phyloP scores from a whole-genome alignment of 2,329 filamentous ascomycete genomes.

The Aspergillus uvarum region DNA sequence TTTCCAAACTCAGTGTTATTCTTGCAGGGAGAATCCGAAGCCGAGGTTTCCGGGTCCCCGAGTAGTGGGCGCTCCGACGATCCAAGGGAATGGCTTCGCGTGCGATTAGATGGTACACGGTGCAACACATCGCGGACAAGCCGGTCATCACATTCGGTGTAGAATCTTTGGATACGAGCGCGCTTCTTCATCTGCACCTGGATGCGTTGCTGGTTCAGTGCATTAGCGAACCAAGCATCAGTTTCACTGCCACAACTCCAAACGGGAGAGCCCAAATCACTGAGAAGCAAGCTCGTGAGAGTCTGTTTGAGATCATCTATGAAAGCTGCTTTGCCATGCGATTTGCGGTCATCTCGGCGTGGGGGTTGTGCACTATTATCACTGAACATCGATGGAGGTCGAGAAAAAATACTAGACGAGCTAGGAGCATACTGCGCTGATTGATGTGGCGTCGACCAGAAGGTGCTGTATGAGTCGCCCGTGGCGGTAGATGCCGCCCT shows the following conservation, averaged over 20 bases:
- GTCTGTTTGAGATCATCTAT: conserved; percentile 74
- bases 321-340: conserved; percentile 75
- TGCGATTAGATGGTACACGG: conserved; percentile 22
- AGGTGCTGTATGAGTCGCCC: conserved; percentile 74
- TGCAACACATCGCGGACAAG: conserved; percentile 26
- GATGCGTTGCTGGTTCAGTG: conserved; percentile 51
- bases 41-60: neutral
- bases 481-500: conserved; percentile 69
- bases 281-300: conserved; percentile 79
- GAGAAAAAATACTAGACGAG: conserved; percentile 56
- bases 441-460: conserved; percentile 84
- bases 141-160: conserved; percentile 37
- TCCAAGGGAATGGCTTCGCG: conserved; percentile 39
- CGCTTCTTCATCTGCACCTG: conserved; percentile 41
- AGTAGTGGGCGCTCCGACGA: conserved; percentile 16
- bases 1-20: conserved; percentile 11
- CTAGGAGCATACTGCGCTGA: conserved; percentile 63
- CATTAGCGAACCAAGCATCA: conserved; percentile 73
- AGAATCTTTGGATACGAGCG: conserved; percentile 39
- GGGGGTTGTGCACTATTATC: conserved; percentile 35
- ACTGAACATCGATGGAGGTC: conserved; percentile 44
- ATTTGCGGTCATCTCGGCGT: conserved; percentile 37
- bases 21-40: neutral
- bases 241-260: conserved; percentile 91
- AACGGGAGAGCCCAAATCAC: conserved; percentile 82